phyloP scores from a whole-genome alignment of 164 flowering plant species.

The Tetracentron sinense region DNA sequence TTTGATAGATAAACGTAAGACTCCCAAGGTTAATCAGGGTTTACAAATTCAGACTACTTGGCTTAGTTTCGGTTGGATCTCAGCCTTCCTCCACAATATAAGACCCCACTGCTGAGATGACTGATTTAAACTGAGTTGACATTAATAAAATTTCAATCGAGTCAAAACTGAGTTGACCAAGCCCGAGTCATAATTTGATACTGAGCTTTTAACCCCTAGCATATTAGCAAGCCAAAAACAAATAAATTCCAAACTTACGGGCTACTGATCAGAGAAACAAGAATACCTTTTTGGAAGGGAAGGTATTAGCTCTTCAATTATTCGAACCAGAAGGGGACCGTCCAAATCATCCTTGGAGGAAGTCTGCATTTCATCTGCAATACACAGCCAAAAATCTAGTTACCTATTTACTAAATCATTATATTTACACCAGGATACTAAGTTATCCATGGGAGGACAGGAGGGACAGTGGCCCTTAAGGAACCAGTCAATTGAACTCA shows the following conservation, averaged over 20 bases:
- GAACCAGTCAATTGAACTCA: too few species aligned
- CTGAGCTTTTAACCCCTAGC: neutral
- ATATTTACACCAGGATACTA: neutral
- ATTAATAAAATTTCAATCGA: neutral
- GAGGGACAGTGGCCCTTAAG: too few species aligned
- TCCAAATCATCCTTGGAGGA: slow-evolving; percentile 6
- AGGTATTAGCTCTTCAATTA: slow-evolving; percentile 18
- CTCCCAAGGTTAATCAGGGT: neutral
- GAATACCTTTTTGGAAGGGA: slow-evolving; percentile 18
- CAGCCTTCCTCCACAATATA: neutral
- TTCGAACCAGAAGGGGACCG: slow-evolving; percentile 12
- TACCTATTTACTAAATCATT: neutral
- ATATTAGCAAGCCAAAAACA: neutral
- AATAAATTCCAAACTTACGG: neutral
- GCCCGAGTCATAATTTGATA: neutral
- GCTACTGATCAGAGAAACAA: neutral
- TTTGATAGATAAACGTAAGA: neutral
- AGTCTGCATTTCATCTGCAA: slow-evolving; percentile 1
- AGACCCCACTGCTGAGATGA: too few species aligned
- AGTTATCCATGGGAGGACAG: too few species aligned
- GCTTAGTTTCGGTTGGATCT: neutral
- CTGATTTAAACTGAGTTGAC: neutral
- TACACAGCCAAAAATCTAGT: neutral
- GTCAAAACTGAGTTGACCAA: neutral
- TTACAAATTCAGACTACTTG: neutral